Conservation (phyloP, 1,284 basidiomycete species). For the Anthracocystis walkeri region DNA sequence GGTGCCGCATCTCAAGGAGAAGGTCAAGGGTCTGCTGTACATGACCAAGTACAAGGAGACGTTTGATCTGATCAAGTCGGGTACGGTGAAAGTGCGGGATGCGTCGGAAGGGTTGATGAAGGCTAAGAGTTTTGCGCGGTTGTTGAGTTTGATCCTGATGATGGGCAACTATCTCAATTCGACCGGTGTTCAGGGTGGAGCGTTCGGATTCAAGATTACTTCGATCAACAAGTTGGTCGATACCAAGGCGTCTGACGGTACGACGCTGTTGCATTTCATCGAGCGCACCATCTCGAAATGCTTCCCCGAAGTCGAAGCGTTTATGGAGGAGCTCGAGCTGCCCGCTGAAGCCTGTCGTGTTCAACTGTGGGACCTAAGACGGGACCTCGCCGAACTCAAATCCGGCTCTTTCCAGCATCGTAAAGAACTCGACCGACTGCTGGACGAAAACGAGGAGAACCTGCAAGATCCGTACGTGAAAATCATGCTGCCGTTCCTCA, state of each 20-base stretch:
- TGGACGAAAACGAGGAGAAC: constrained; percentile 66
- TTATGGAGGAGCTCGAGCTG: constrained; percentile 87
- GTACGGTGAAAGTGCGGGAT: constrained; percentile 57
- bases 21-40: constrained; percentile 95
- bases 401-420: constrained; percentile 64
- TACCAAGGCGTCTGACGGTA: constrained; percentile 86
- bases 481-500: constrained; percentile 69
- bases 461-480: constrained; percentile 66
- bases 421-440: constrained; percentile 64
- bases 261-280: constrained; percentile 93
- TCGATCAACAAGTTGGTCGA: constrained; percentile 99
- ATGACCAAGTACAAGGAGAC: constrained; percentile 67
- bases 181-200: constrained; percentile 93
- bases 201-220: constrained; percentile 95
- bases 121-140: constrained; percentile 61
- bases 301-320: constrained; percentile 87
- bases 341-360: constrained; percentile 90
- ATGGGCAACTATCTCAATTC: constrained; percentile 99
- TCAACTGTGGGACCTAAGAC: constrained; percentile 65
- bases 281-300: constrained; percentile 88
- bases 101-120: constrained; percentile 64
- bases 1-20: constrained; percentile 88
- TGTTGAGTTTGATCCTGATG: constrained; percentile 77
- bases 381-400: constrained; percentile 69
- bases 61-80: constrained; percentile 57